Evolutionary conservation across 768 basidiomycete genomes (phyloP), one percentile per base, ranked within the genome.

Genomic region (Lactarius sanguifluus): DNA sequence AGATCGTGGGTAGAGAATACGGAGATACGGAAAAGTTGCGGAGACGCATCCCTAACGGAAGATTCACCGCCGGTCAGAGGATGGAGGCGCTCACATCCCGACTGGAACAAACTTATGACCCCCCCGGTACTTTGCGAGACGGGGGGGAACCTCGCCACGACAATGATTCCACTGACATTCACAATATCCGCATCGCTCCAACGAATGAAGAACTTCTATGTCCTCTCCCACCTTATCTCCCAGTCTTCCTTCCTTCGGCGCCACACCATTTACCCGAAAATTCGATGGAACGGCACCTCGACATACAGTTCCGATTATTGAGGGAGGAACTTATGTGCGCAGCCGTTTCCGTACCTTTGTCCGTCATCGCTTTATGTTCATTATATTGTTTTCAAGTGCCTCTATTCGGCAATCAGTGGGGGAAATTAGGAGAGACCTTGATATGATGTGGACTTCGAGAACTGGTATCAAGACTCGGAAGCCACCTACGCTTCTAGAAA

Each of bases 271-370:
- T 81, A 15, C 83, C 83, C 0, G 68, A 75, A 3, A 80, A 81
- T 18, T 85, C 84, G 28, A 90, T 92, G 83, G 81, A 88, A 63
- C 79, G 86, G 9, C 77, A 87, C 25, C 76, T 91, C 13, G 91
- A 93, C 64, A 82, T 88, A 4, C 89, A 92, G 69, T 92, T 89
- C 74, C 84, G 91, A 40, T 79, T 92, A 0, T 76, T 92, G 41
- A 79, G 91, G 43, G 91, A 91, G 69, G 91, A 92, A 64, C 76
- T 89, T 20, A 88, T 82, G 84, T 88, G 70, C 28, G 84, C 72
- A 8, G 40, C 28, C 28, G 5, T 25, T 50, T 62, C 55, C 32
- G 6, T 32, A 1, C 1, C 13, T n/a, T 50, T 3, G 23, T n/a
- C 28, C 5, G n/a, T 47, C 23, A 7, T 47, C 41, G 47, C 16